phyloP scores from a whole-genome alignment of 2,329 filamentous ascomycete species.

The Passalora sequoiae region DNA sequence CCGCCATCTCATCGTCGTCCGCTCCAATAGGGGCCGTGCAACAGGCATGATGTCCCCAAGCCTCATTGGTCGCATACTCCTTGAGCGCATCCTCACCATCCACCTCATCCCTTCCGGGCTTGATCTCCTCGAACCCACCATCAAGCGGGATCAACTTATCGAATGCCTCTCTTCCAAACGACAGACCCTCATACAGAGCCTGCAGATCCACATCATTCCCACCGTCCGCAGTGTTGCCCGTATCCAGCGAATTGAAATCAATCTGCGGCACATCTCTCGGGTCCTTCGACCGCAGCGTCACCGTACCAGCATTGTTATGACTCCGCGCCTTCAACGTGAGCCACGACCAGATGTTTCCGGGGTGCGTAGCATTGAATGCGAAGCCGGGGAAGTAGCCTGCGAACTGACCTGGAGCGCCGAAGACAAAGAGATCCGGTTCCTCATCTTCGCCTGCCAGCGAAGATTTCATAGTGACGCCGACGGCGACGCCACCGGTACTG shows the following conservation, averaged over 20 bases:
- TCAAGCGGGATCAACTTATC: slow-evolving; percentile 39
- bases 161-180: slow-evolving; percentile 42
- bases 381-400: slow-evolving; percentile 54
- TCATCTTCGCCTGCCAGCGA: slow-evolving; percentile 37
- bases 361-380: slow-evolving; percentile 41
- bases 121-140: slow-evolving; percentile 41
- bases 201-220: slow-evolving; percentile 39
- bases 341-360: slow-evolving; percentile 46
- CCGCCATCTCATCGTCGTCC: slow-evolving; percentile 33
- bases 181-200: slow-evolving; percentile 53
- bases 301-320: slow-evolving; percentile 56
- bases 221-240: slow-evolving; percentile 39
- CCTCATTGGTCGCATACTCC: slow-evolving; percentile 46
- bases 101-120: slow-evolving; percentile 40
- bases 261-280: slow-evolving; percentile 61
- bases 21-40: slow-evolving; percentile 54
- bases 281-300: slow-evolving; percentile 56
- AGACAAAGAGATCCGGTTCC: slow-evolving; percentile 52
- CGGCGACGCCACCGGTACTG: slow-evolving; percentile 50
- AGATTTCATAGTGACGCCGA: slow-evolving; percentile 42
- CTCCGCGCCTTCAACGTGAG: slow-evolving; percentile 58
- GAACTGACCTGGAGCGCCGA: slow-evolving; percentile 52
- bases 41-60: slow-evolving; percentile 56
- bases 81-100: slow-evolving; percentile 42
- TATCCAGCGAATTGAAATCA: slow-evolving; percentile 55